Conservation (phyloP, 2,329 filamentous ascomycete species). For the Cladosporium sp. region DNA sequence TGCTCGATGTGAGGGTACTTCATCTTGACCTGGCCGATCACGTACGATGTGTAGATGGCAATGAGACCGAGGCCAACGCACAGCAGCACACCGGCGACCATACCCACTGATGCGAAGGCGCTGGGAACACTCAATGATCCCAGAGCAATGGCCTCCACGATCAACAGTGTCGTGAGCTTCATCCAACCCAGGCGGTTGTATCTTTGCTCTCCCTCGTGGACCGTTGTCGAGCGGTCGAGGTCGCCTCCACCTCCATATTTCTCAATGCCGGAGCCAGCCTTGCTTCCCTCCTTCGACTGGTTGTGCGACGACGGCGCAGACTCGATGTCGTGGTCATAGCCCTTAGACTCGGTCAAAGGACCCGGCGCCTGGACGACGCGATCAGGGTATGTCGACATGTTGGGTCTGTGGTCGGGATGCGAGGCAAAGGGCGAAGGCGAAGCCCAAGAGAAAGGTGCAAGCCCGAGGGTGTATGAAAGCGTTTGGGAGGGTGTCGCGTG, state of each 20-base stretch:
- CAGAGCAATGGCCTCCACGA: slow-evolving; percentile 55
- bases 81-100: slow-evolving; percentile 51
- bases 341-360: slow-evolving; percentile 7
- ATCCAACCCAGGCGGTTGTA: slow-evolving; percentile 46
- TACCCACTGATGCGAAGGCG: slow-evolving; percentile 49
- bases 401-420: not conserved
- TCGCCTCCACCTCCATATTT: slow-evolving; percentile 14
- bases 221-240: slow-evolving; percentile 17
- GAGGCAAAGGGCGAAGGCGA: not conserved
- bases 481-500: not conserved
- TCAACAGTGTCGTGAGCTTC: slow-evolving; percentile 38
- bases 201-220: slow-evolving; percentile 28
- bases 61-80: slow-evolving; percentile 51
- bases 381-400: slow-evolving; percentile 10
- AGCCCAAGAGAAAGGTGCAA: not conserved
- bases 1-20: slow-evolving; percentile 39
- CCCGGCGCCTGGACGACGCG: slow-evolving; percentile 9
- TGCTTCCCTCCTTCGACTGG: slow-evolving; percentile 9
- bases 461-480: not conserved
- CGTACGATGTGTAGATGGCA: slow-evolving; percentile 56
- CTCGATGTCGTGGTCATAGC: slow-evolving; percentile 7
- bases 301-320: slow-evolving; percentile 1
- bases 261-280: slow-evolving; percentile 20
- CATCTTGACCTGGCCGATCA: slow-evolving; percentile 56
- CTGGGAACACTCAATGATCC: slow-evolving; percentile 53